Percentiles rank a stretch among this genome's conserved stretches.
Conservation (phyloP, 2,329 filamentous ascomycete species). For the Pseudogymnoascus sp. region DNA sequence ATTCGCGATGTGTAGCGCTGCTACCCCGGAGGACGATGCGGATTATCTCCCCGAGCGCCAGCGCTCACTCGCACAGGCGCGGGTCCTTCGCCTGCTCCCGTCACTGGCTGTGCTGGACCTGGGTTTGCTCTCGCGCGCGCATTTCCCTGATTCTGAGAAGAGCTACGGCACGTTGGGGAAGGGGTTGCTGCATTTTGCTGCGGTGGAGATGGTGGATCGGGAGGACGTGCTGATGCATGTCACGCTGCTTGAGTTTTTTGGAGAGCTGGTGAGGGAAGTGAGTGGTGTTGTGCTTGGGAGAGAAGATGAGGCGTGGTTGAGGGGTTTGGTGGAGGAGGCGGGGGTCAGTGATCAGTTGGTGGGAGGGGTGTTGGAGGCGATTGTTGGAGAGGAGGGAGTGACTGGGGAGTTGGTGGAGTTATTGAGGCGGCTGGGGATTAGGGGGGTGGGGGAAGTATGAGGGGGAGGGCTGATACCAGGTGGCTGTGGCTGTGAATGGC, state of each 20-base stretch:
- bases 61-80: constrained; percentile 27
- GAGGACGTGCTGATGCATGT: constrained; percentile 29
- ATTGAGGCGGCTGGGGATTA: not conserved
- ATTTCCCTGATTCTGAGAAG: constrained; percentile 23
- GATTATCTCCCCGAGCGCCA: constrained; percentile 24
- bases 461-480: not conserved
- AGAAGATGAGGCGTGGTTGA: not conserved
- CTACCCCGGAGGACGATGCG: constrained; percentile 16
- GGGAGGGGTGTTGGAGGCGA: not conserved
- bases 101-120: constrained; percentile 24
- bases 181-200: constrained; percentile 26
- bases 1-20: constrained; percentile 30
- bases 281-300: not conserved
- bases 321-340: not conserved
- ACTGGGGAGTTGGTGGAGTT: not conserved
- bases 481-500: not conserved
- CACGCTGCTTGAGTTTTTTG: constrained; percentile 26
- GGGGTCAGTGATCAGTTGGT: not conserved
- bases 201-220: constrained; percentile 26
- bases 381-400: not conserved
- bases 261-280: constrained; percentile 18
- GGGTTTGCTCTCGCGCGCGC: constrained; percentile 18
- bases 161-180: constrained; percentile 16
- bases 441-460: not conserved
- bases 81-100: constrained; percentile 26